Evolutionary conservation across 2,329 filamentous ascomycete genomes (phyloP).

Genomic region (Diaporthe sp.): DNA sequence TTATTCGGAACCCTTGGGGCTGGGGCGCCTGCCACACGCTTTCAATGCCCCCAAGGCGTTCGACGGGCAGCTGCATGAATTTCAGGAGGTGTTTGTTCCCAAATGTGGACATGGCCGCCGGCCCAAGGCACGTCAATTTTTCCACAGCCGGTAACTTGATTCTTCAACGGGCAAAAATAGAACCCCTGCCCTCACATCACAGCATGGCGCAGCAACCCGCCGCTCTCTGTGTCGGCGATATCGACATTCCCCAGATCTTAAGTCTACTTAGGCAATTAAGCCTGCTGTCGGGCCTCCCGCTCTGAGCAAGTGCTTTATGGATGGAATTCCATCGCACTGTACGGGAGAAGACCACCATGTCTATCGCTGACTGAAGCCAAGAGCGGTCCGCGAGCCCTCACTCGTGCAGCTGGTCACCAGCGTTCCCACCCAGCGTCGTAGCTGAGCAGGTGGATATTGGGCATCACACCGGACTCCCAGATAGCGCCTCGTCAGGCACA

Average conservation of each 20-base stretch:
- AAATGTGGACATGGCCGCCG: conserved; percentile 19
- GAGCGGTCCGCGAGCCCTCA: neutral
- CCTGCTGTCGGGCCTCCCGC: conserved; percentile 1
- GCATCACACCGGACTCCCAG: conserved; percentile 19
- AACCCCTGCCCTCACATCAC: conserved; percentile 28
- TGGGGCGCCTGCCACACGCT: conserved; percentile 3
- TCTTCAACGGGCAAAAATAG: conserved; percentile 13
- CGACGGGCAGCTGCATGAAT: conserved; percentile 7
- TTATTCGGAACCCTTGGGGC: neutral
- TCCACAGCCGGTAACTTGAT: neutral
- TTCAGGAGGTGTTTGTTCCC: conserved; percentile 3
- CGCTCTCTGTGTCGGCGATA: neutral
- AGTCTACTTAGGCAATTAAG: too few species aligned
- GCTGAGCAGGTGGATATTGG: conserved; percentile 24
- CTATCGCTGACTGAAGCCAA: conserved; percentile 11
- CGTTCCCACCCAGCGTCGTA: conserved; percentile 1
- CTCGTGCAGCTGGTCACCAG: neutral
- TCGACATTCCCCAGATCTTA: conserved; percentile 2
- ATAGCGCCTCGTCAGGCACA: conserved; percentile 22
- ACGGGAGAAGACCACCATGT: neutral
- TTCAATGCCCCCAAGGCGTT: conserved; percentile 17
- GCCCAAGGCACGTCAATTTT: conserved; percentile 2
- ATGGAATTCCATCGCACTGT: neutral
- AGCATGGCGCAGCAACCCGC: conserved; percentile 20
- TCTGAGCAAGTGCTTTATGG: neutral